Base-by-base conservation (phyloP, 2,329 filamentous ascomycete genomes). In the Sporothrix pallida region DNA sequence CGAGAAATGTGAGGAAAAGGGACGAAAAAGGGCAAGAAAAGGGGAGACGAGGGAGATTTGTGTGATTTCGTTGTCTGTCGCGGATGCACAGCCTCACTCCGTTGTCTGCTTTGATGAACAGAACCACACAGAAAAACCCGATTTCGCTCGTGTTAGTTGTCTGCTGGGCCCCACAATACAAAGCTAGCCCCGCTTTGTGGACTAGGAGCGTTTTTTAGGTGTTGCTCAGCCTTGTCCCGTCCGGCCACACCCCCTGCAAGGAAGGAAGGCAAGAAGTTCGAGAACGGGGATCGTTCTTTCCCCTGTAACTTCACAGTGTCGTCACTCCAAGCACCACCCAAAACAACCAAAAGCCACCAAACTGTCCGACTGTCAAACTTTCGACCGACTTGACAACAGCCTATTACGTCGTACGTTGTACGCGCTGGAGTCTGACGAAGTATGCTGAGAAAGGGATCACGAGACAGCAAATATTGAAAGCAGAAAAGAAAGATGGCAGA, bases 201-300 rank as follows among this genome's bases (percentile, higher is more conserved):
- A 48, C 62, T 48, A 48, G 62, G n/a, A 48, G 62, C 10, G 42
- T 67, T 67, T 67, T 42, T 67, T 63, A n/a, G 65, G 44, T 37
- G 46, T 3, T 68, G 65, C 65, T 68, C 65, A 68, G 65, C 65
- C 65, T 68, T 68, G 65, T 68, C 65, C 62, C 62, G 62, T 67
- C 42, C 62, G 62, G 42, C 62, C 42, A n/a, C 10, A 17, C 42
- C 62, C 60, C 62, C 42, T 67, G 62, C 62, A 67, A 20, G 62
- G 62, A 48, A 67, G 42, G 42, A 67, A 37, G 42, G 48, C 42
- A 46, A 46, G 60, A 48, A 48, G 60, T 67, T 65, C 42, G 60
- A 65, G 60, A 65, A 65, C 42, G 60, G 46, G 60, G 60, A 65
- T 65, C 60, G 60, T 12, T 67, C 42, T 48, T 48, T 46, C 62